Evolutionary conservation across 1,284 basidiomycete species (phyloP), one percentile per base, ranked within the genome.

Genomic region (Irpex lacteus): DNA sequence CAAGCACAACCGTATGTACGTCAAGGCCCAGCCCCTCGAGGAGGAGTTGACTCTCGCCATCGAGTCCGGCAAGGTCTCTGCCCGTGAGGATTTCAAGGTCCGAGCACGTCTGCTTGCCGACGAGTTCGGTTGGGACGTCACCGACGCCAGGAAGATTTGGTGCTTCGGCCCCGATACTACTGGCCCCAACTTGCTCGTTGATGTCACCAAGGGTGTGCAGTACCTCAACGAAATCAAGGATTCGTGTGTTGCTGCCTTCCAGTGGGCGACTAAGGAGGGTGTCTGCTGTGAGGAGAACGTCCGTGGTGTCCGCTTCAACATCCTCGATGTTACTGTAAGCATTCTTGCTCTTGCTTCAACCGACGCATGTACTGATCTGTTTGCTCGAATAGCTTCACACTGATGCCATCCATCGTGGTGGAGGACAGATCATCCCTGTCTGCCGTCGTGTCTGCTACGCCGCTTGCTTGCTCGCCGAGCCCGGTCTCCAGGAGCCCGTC

Each of bases 221-320:
- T 96, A 96, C 82, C 83, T 96, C 71, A 95, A 94, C 77, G 98
- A 99, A 88, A 99, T 99, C 87, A 99, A 99, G 87, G 98, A 99
- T 81, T 99, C 97, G 71, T 98, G 96, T 78, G 89, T 99, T 78
- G 97, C 97, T 75, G 97, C 96, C 65, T 96, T 99, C 91, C 98
- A 99, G 82, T 99, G 97, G 98, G 98, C 96, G 63, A 93, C 95
- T 68, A 98, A 97, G 86, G 96, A 98, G 82, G 98, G 98, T 86
- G 96, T 95, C 70, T 90, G 92, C 75, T 89, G 89, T 67, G 98
- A 99, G 79, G 98, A 99, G 87, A 94, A 92, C 80, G 97, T 99
- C 95, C 96, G 98, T 85, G 96, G 96, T 83, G 87, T 97, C 74
- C 94, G 98, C 72, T 86, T 95, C 84, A 98, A 98, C 84, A 85